phyloP scores from a whole-genome alignment of 1,139 yeast species.

The Yamadazyma oceani region DNA sequence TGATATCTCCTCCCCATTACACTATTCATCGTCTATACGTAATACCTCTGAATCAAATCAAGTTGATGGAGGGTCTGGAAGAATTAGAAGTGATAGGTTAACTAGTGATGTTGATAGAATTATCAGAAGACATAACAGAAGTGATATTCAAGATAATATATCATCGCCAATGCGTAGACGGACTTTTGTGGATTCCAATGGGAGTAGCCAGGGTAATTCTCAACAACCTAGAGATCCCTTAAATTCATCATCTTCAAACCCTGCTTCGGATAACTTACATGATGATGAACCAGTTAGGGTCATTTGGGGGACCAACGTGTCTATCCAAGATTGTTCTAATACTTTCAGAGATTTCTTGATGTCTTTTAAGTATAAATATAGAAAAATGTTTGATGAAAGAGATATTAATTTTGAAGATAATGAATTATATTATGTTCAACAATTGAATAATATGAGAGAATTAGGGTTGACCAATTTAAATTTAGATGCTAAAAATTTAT shows the following conservation, averaged over 20 bases:
- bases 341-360: slow-evolving; percentile 79
- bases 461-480: slow-evolving; percentile 82
- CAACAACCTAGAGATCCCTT: slow-evolving; percentile 11
- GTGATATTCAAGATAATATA: slow-evolving; percentile 42
- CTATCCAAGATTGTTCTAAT: slow-evolving; percentile 82
- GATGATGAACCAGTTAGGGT: slow-evolving; percentile 76
- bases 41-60: slow-evolving; percentile 33
- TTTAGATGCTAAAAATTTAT: slow-evolving; percentile 77
- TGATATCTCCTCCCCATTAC: slow-evolving; percentile 45
- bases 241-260: slow-evolving; percentile 28
- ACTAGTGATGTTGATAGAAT: slow-evolving; percentile 47
- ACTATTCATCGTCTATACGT: slow-evolving; percentile 44
- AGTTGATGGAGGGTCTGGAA: slow-evolving; percentile 15
- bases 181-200: slow-evolving; percentile 25
- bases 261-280: slow-evolving; percentile 28
- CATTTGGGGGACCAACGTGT: slow-evolving; percentile 98
- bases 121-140: slow-evolving; percentile 41
- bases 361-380: slow-evolving; percentile 77
- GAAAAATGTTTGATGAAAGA: slow-evolving; percentile 49
- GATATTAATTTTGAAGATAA: slow-evolving; percentile 58
- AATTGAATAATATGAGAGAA: slow-evolving; percentile 71
- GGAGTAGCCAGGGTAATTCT: slow-evolving; percentile 11
- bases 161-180: slow-evolving; percentile 45
- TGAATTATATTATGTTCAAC: slow-evolving; percentile 69
- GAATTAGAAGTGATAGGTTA: slow-evolving; percentile 31